Base-by-base conservation (phyloP, 2,329 filamentous ascomycete genomes). In the Myriosclerotinia scirpicola region DNA sequence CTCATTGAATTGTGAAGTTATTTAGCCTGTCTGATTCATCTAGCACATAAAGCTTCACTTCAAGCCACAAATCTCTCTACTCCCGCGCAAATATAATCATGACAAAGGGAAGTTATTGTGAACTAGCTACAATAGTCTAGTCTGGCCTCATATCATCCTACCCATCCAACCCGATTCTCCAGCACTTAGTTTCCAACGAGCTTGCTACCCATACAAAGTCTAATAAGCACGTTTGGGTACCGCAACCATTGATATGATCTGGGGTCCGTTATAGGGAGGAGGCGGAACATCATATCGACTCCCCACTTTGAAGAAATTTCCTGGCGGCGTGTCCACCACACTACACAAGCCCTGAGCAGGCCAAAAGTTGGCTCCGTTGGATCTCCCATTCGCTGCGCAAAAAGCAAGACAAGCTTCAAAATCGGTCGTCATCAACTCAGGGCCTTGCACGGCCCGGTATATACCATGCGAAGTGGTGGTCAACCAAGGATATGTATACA, bases 221-320 rank as follows among this genome's bases (percentile, higher is more conserved):
- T 61, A 61, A 50, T 61, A 61, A 50, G 58, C 58, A 38, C 58
- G 58, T 22, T 61, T 61, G 8, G 58, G 58, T 5, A 61, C 22
- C 7, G 58, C 58, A 14, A 61, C 58, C 58, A 61, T 61, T 14
- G 58, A 61, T 1, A 61, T 61, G 1, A 61, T 61, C 58, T 38
- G 30, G 5, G 58, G 44, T 2, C 58, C 58, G 5, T 20, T 61
- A 15, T 61, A 61, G 1, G 44, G 44, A 11, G 58, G 58, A 38
- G 58, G 58, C 9, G 58, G 58, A 20, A 50, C 34, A 50, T 61
- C 58, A 40, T 61, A 61, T 17, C 34, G 34, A 61, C 58, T 61
- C 9, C 58, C 58, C 8, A 61, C 44, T 17, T 50, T 61, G 0
- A 38, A 61, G 14, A 61, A 61, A 38, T 50, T 61, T 1, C 58